Conservation (phyloP, 2,329 filamentous ascomycete species). For the Alternaria metachromatica region DNA sequence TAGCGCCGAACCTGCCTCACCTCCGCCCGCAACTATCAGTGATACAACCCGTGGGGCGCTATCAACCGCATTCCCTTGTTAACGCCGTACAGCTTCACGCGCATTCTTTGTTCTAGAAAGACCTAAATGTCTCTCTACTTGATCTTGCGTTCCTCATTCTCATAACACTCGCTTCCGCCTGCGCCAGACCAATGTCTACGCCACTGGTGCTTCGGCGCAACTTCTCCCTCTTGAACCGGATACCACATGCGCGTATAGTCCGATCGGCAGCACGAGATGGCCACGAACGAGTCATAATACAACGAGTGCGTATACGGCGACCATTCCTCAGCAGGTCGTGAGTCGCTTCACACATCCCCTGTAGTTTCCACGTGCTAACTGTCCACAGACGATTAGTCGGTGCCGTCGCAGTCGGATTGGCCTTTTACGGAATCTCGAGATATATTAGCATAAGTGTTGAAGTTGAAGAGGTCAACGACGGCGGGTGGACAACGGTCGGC, state of each 20-base stretch:
- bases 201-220: conserved; percentile 46
- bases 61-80: not conserved
- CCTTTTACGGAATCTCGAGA: conserved; percentile 26
- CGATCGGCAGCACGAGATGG: conserved; percentile 40
- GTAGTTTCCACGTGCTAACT: conserved; percentile 10
- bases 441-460: conserved; percentile 34
- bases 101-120: conserved; percentile 2
- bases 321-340: conserved; percentile 47
- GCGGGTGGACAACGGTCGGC: conserved; percentile 23
- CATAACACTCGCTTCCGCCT: conserved; percentile 20
- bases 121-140: conserved; percentile 26
- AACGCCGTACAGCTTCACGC: not conserved
- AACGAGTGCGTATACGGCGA: conserved; percentile 51
- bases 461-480: conserved; percentile 27
- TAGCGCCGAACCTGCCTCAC: conserved; percentile 21
- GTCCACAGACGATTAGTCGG: conserved; percentile 34
- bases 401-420: conserved; percentile 22
- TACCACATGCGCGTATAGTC: conserved; percentile 30
- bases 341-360: conserved; percentile 17
- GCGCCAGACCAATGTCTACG: conserved; percentile 45
- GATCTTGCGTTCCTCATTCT: conserved; percentile 16
- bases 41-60: not conserved
- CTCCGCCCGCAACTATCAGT: conserved; percentile 7
- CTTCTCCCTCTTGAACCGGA: conserved; percentile 44
- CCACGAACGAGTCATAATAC: conserved; percentile 39